Evolutionary conservation across 805 yeast genomes (phyloP).

Genomic region (Lachancea meyersii): DNA sequence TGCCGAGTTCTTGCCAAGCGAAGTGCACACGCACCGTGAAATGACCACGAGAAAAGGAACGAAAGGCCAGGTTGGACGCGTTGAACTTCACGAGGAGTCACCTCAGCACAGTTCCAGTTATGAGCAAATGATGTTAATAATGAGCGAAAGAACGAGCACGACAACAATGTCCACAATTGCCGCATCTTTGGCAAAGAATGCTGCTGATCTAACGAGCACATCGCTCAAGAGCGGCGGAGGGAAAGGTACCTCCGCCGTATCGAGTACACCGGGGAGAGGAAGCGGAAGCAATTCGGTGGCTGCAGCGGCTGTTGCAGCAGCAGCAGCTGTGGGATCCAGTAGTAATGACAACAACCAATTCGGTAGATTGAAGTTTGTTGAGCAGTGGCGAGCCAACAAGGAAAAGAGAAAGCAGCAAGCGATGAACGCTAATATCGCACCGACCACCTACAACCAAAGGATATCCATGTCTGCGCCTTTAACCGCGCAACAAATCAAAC

Average conservation of each 20-base stretch:
- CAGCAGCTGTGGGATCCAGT: conserved; percentile 36
- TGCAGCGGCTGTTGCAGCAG: conserved; percentile 34
- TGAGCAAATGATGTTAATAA: conserved; percentile 80
- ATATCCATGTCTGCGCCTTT: conserved; percentile 31
- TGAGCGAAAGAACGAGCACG: conserved; percentile 43
- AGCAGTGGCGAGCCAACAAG: conserved; percentile 70
- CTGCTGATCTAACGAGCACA: conserved; percentile 19
- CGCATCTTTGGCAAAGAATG: conserved; percentile 30
- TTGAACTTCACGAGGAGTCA: conserved; percentile 57
- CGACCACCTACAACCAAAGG: conserved; percentile 26
- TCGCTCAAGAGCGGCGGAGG: conserved; percentile 10
- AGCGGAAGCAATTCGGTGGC: conserved; percentile 35
- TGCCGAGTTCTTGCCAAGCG: conserved; percentile 39
- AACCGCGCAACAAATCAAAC: conserved; percentile 26
- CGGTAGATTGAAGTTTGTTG: conserved; percentile 80
- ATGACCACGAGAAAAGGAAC: conserved; percentile 35
- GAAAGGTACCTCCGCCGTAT: conserved; percentile 9
- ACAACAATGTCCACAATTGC: conserved; percentile 37
- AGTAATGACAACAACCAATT: conserved; percentile 52
- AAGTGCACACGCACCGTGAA: conserved; percentile 37
- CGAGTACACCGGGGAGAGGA: conserved; percentile 17
- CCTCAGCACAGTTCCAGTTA: conserved; percentile 78
- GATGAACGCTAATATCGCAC: conserved; percentile 23
- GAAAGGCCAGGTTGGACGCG: conserved; percentile 38
- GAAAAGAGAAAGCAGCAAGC: conserved; percentile 46